Conservation (phyloP, 805 yeast genomes). For the Metahyphopichia silvanorum region DNA sequence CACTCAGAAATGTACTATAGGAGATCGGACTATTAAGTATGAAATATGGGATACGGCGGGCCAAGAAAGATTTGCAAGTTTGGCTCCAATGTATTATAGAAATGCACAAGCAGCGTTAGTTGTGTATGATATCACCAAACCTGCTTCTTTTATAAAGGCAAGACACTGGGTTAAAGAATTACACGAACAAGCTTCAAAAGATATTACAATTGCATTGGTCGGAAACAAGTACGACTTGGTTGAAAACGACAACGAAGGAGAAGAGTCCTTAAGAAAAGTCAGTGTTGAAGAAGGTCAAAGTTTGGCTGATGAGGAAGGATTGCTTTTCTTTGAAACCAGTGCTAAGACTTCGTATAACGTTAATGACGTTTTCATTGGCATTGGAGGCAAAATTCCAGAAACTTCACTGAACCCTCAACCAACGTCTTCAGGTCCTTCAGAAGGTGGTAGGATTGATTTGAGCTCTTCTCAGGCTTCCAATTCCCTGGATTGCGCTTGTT, state of each 20-base stretch:
- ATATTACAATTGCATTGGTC: slow-evolving; percentile 87
- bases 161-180: slow-evolving; percentile 97
- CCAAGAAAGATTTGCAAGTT: slow-evolving; percentile 91
- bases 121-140: slow-evolving; percentile 92
- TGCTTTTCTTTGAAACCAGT: slow-evolving; percentile 89
- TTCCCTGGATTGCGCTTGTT: slow-evolving; percentile 19
- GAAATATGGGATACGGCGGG: slow-evolving; percentile 99
- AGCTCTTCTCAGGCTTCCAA: slow-evolving; percentile 8
- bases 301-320: slow-evolving; percentile 86
- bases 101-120: slow-evolving; percentile 97
- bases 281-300: slow-evolving; percentile 81
- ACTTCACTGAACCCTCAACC: slow-evolving; percentile 9
- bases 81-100: slow-evolving; percentile 96
- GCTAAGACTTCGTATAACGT: slow-evolving; percentile 91
- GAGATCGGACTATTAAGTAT: slow-evolving; percentile 82
- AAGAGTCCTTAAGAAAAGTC: slow-evolving; percentile 66
- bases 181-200: slow-evolving; percentile 92
- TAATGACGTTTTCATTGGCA: slow-evolving; percentile 84
- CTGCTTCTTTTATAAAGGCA: slow-evolving; percentile 91
- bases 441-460: slow-evolving; percentile 37
- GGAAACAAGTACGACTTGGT: slow-evolving; percentile 89
- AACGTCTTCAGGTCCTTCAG: no score
- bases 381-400: slow-evolving; percentile 81
- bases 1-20: slow-evolving; percentile 88
- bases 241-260: slow-evolving; percentile 46